phyloP scores from a whole-genome alignment of 768 basidiomycete genomes.

The Leucocoprinus sp. region DNA sequence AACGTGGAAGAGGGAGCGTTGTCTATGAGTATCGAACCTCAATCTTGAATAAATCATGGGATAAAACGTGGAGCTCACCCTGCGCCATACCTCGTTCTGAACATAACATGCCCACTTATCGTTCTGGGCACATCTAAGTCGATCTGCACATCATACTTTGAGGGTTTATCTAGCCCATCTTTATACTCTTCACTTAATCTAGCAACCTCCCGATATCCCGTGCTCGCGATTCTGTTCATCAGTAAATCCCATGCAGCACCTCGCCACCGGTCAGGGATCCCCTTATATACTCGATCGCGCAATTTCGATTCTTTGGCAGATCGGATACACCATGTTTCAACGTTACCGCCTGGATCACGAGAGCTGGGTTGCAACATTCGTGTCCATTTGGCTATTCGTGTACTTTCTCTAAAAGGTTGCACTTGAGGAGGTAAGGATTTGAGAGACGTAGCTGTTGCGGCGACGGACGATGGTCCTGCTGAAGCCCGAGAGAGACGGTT shows the following conservation, averaged over 20 bases:
- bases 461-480: constrained; percentile 36
- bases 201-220: constrained; percentile 36
- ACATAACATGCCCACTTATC: constrained; percentile 90
- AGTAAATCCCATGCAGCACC: constrained; percentile 86
- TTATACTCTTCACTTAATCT: constrained; percentile 43
- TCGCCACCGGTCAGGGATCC: constrained; percentile 95
- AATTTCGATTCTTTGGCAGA: constrained; percentile 60
- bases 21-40: constrained; percentile 35
- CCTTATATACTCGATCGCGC: constrained; percentile 80
- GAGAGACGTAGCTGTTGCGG: constrained; percentile 38
- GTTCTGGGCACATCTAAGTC: constrained; percentile 97
- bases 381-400: constrained; percentile 89
- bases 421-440: constrained; percentile 39
- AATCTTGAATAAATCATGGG: constrained; percentile 1
- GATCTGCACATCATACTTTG: constrained; percentile 91
- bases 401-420: constrained; percentile 52
- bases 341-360: constrained; percentile 73
- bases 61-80: constrained; percentile 67
- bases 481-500: constrained; percentile 46
- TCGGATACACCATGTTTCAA: constrained; percentile 63
- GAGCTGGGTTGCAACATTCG: constrained; percentile 70
- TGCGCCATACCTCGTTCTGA: constrained; percentile 90
- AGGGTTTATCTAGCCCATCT: constrained; percentile 68
- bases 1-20: constrained; percentile 92
- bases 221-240: constrained; percentile 45